Evolutionary conservation across 345 rosid genomes (phyloP).

Genomic region (Syzygium oleosum): DNA sequence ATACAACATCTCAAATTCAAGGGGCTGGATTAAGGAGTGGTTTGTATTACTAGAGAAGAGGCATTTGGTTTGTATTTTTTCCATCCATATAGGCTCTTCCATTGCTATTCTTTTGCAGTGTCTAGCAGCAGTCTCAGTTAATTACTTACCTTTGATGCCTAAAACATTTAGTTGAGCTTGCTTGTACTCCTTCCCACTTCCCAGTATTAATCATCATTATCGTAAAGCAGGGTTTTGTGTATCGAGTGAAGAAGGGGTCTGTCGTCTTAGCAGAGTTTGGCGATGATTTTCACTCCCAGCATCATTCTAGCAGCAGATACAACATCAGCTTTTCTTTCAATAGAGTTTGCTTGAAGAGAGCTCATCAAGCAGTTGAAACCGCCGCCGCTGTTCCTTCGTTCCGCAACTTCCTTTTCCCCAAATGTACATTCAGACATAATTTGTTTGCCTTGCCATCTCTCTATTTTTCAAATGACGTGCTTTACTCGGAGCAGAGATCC

Average conservation of each 20-base stretch:
- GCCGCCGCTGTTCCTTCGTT: slow-evolving; percentile 14
- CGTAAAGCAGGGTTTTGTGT: not conserved
- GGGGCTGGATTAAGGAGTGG: not conserved
- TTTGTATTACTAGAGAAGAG: not conserved
- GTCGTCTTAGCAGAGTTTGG: slow-evolving; percentile 23
- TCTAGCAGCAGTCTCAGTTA: not conserved
- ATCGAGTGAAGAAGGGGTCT: slow-evolving; percentile 14
- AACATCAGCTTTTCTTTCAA: slow-evolving; percentile 35
- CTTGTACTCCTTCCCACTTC: not conserved
- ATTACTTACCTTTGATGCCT: not conserved
- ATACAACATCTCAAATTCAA: not conserved
- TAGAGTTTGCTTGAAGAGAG: slow-evolving; percentile 27
- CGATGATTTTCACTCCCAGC: slow-evolving; percentile 19
- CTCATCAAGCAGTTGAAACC: slow-evolving; percentile 28
- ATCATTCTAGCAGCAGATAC: slow-evolving; percentile 11
- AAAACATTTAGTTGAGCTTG: not conserved
- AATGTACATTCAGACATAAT: not conserved
- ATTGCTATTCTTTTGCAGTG: not conserved
- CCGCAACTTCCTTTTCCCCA: slow-evolving; percentile 15
- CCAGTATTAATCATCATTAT: not conserved
- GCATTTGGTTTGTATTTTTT: not conserved
- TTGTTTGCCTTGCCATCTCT: not conserved
- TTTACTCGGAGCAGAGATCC: not conserved
- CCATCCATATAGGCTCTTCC: not conserved
- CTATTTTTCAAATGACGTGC: not conserved